These are phyloP conservation scores for Echinosophora koreensis DNA, from an alignment of 306 rosid species.

Conservation along the genomic window DNA sequence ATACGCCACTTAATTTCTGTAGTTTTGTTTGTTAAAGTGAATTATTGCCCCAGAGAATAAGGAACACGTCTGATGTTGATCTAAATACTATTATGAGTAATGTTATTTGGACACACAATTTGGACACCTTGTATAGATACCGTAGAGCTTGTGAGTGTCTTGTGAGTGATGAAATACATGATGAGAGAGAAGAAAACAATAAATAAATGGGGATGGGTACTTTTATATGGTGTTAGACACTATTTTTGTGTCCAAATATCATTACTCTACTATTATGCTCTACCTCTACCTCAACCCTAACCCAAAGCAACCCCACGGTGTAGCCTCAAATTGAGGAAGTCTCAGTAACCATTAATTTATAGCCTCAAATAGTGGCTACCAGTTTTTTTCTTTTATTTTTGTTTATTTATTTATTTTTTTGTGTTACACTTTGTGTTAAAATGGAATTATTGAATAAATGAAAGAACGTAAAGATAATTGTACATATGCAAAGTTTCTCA, in stretches of 20 bases:
- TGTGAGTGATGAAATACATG: too few species aligned
- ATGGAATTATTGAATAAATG: conserved; percentile 61
- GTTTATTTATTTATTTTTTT: too few species aligned
- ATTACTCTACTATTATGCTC: conserved; percentile 43
- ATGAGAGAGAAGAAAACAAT: too few species aligned
- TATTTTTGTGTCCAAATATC: too few species aligned
- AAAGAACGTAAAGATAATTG: conserved; percentile 52
- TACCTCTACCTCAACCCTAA: conserved; percentile 51
- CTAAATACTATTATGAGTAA: conserved; percentile 38
- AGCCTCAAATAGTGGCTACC: conserved; percentile 58
- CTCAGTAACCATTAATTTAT: conserved; percentile 50
- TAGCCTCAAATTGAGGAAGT: conserved; percentile 66
- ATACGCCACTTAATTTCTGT: conserved; percentile 52
- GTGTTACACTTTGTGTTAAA: conserved; percentile 62
- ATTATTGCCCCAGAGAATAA: conserved; percentile 59
- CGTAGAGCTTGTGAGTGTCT: too few species aligned
- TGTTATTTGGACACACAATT: too few species aligned
- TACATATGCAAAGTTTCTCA: conserved; percentile 64
- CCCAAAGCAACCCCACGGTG: conserved; percentile 58
- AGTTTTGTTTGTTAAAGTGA: conserved; percentile 53
- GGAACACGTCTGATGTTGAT: conserved; percentile 49
- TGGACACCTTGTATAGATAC: too few species aligned
- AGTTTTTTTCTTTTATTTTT: too few species aligned
- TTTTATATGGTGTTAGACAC: too few species aligned
- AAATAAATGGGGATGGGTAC: too few species aligned